Evolutionary conservation across 768 basidiomycete species (phyloP).

Genomic region (Dacryopinax primogenitus): DNA sequence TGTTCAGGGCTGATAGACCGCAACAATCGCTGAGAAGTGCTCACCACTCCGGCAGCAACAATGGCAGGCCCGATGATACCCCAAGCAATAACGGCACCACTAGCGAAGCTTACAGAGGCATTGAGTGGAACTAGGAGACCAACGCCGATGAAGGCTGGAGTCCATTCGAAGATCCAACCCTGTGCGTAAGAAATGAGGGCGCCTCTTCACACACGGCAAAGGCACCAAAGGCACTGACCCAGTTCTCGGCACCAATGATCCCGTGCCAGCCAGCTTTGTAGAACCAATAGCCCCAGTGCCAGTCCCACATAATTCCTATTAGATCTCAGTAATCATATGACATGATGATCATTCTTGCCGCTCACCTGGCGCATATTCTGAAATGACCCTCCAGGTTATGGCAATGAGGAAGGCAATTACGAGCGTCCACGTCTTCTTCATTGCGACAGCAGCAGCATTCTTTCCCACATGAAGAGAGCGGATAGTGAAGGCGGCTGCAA

Average conservation of each 20-base stretch:
- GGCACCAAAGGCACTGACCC: slow-evolving; percentile 43
- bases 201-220: slow-evolving; percentile 9
- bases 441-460: slow-evolving; percentile 39
- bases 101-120: slow-evolving; percentile 29
- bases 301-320: slow-evolving; percentile 49
- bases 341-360: no score
- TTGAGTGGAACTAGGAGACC: slow-evolving; percentile 20
- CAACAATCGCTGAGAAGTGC: no score
- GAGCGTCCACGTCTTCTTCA: slow-evolving; percentile 44
- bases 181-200: neutral
- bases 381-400: slow-evolving; percentile 42
- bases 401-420: slow-evolving; percentile 35
- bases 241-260: slow-evolving; percentile 48
- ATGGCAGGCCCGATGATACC: slow-evolving; percentile 45
- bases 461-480: slow-evolving; percentile 44
- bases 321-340: no score
- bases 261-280: slow-evolving; percentile 46
- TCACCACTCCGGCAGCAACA: slow-evolving; percentile 41
- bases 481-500: slow-evolving; percentile 55
- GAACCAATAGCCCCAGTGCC: slow-evolving; percentile 52
- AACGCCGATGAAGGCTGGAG: slow-evolving; percentile 23
- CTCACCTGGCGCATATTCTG: slow-evolving; percentile 50
- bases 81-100: slow-evolving; percentile 46
- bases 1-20: no score
- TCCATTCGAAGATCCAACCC: slow-evolving; percentile 18